phyloP scores from a whole-genome alignment of 1,284 basidiomycete species.

The Jaminaea rosea region DNA sequence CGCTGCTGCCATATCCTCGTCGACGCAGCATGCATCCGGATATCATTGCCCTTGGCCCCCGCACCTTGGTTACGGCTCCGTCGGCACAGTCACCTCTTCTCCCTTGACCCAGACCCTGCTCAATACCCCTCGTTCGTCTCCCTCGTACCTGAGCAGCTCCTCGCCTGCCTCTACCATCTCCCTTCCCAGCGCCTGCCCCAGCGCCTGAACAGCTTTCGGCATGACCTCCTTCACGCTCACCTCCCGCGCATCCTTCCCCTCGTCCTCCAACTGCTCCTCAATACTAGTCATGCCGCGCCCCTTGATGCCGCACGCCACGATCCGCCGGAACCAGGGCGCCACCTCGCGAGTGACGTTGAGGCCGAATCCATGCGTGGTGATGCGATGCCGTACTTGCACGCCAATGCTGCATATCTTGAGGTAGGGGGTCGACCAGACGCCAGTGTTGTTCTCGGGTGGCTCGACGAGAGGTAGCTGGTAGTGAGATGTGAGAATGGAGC shows the following conservation, averaged over 20 bases:
- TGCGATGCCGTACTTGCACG: slow-evolving; percentile 84
- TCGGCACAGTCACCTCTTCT: slow-evolving; percentile 5
- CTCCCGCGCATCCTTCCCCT: not conserved
- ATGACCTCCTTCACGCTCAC: slow-evolving; percentile 24
- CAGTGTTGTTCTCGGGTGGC: slow-evolving; percentile 34
- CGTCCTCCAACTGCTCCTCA: slow-evolving; percentile 11
- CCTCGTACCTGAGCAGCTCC: slow-evolving; percentile 5
- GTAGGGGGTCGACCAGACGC: slow-evolving; percentile 37
- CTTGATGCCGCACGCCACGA: slow-evolving; percentile 86
- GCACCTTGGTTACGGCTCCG: too few relatives aligned
- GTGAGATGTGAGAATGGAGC: slow-evolving; percentile 54
- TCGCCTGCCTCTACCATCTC: slow-evolving; percentile 11
- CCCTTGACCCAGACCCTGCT: slow-evolving; percentile 7
- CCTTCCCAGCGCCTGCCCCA: slow-evolving; percentile 41
- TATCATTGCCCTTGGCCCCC: too few relatives aligned
- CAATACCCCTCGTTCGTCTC: slow-evolving; percentile 3
- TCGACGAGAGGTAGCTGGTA: slow-evolving; percentile 49
- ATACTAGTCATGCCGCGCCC: slow-evolving; percentile 64
- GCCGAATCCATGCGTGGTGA: slow-evolving; percentile 90
- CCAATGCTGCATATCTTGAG: slow-evolving; percentile 89
- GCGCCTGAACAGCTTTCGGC: slow-evolving; percentile 19
- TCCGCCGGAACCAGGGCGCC: slow-evolving; percentile 69
- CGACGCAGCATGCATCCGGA: too few relatives aligned
- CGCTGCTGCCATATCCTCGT: too few relatives aligned
- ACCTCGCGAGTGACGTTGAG: slow-evolving; percentile 65